Percentiles rank a stretch among this genome's conserved stretches.
Conservation (phyloP, 129 eudicot genomes). For the Pseudognaphalium luteoalbum region DNA sequence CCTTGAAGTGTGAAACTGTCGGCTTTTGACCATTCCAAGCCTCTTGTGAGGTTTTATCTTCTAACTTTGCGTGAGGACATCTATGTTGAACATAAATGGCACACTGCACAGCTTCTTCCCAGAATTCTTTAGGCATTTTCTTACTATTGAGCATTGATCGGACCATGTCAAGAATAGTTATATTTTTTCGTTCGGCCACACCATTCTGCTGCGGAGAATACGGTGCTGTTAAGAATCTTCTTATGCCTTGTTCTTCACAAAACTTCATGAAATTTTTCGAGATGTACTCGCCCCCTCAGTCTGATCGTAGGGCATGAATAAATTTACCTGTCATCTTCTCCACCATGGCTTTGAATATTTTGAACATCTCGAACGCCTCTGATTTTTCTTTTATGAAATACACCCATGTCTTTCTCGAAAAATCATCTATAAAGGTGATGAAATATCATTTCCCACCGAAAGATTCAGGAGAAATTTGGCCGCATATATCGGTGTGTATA, state of each 20-base stretch:
- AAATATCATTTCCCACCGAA: conserved; percentile 4
- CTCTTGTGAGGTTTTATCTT: conserved; percentile 4
- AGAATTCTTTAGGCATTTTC: conserved; percentile 1
- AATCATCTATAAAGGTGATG: not conserved
- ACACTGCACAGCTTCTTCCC: not conserved
- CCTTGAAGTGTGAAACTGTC: conserved; percentile 2
- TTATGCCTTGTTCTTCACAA: not conserved
- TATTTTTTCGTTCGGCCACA: not conserved
- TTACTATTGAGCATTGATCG: conserved; percentile 7
- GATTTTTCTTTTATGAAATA: not conserved
- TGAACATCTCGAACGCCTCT: not conserved
- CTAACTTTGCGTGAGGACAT: not conserved
- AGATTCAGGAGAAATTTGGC: not conserved
- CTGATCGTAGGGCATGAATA: not conserved
- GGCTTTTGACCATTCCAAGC: conserved; percentile 10
- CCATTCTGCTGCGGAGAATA: not conserved
- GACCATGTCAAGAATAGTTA: not conserved
- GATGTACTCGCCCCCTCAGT: not conserved
- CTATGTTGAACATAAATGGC: conserved; percentile 8
- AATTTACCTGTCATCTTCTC: not conserved
- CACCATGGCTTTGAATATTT: conserved; percentile 3
- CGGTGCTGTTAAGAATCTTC: not conserved
- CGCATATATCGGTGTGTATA: not conserved
- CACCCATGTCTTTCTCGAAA: not conserved
- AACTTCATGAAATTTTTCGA: not conserved